Evolutionary conservation across 2,329 filamentous ascomycete genomes (phyloP), one percentile per base, ranked within the genome.

Genomic region (Penicillium sp.): DNA sequence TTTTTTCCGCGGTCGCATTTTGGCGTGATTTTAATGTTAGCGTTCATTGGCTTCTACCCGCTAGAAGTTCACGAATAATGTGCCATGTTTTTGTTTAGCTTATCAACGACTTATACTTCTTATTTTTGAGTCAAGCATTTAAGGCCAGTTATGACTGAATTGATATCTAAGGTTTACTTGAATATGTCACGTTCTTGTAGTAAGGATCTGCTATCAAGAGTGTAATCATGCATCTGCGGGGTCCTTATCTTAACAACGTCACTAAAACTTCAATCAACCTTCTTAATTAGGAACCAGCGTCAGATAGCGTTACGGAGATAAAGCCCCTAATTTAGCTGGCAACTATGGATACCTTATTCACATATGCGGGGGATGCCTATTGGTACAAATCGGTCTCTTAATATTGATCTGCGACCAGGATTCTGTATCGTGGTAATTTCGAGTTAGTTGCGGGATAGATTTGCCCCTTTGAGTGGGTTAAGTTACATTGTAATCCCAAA

Each of bases 21-120:
- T 46, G 10, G 11, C 48, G 39, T 53, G 22, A 27, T 26, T 44
- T 14, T 56, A n/a, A 26, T 51, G 27, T 46, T 52, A 56, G 55
- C 55, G 50, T 46, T 39, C 7, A 19, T 39, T 39, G 35, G 35
- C 35, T 55, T 31, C 27, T 45, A 21, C 22, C 24, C 10, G 21
- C 8, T 41, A n/a, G 13, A 14, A 10, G 7, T 39, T 47, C 4
- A 39, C 51, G 29, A 29, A 39, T 47, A 9, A 31, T 27, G 37
- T 45, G 35, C n/a, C 16, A 33, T 31, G 16, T 26, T 19, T n/a
- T 27, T 26, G 7, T 33, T 29, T 29, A 29, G 26, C 29, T 47
- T 45, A 22, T 45, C 21, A 33, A 14, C 11, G 5, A 10, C 24
- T 4, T 29, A 29, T 11, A 29, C 35, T n/a, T 39, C 35, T 10